Base-by-base conservation (phyloP, 352 stramenopile species). In the Pythium scleroteichum region DNA sequence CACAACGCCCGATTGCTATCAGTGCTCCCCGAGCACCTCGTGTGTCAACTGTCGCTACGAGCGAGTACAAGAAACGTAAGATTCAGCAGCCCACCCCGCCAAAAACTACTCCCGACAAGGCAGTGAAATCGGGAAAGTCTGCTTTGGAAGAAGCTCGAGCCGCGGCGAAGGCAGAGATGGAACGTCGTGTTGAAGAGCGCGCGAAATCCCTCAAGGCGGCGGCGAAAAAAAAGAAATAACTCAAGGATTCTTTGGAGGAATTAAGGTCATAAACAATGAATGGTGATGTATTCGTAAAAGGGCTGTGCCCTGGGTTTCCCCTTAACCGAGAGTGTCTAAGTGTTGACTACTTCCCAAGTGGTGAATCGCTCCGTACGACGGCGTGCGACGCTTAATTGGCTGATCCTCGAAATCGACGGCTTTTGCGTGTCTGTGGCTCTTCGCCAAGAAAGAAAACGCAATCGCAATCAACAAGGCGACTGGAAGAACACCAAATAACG, bases 91-190 rank as follows among this genome's bases (percentile, higher is more conserved):
- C 55, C 59, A 51, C 24, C 57, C 60, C 53, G 20, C 51, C 46
- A 70, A 85, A 75, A 58, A 38, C 41, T 22, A 29, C 55, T 12
- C 2, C 57, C 12, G 45, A 50, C 10, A 67, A 62, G 29, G 39
- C 17, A 39, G 44, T 32, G 2, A 57, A 50, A 13, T 48, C 33
- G 17, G 40, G 53, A 23, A 24, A 57, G 6, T 72, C 65, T 20
- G 64, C 53, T 1, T 42, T 91, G 33, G 83, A 77, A 23, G 78
- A 90, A 41, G 83, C 79, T 12, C 75, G 81, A 35, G 78, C 76
- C 35, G 81, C 79, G 20, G 83, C 83, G n/a, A 82, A 88, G 55
- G 78, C 87, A 27, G 81, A 88, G n/a, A 75, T 91, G 12, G 78
- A 86, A 32, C 73, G 75, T 32, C 81, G 83, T 12, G 83, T 87